These are phyloP conservation scores for Xylaria sp. DNA, from an alignment of 2,329 filamentous ascomycete genomes.

Conservation along the genomic window DNA sequence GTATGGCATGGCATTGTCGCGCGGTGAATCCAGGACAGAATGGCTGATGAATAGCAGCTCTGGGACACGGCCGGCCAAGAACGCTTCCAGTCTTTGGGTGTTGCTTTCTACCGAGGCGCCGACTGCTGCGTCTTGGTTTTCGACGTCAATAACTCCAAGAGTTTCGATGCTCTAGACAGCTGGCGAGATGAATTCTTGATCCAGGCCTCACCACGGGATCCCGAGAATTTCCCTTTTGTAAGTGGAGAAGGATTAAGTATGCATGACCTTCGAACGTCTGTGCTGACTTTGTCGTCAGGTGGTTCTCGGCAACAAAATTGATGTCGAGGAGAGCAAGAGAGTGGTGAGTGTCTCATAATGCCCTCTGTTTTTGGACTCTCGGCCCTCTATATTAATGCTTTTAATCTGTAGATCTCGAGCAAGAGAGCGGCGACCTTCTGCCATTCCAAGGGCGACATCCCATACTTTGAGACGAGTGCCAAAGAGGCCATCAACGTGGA, in stretches of 20 bases:
- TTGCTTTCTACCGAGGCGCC: conserved; percentile 95
- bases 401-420: conserved; percentile 72
- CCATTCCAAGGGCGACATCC: conserved; percentile 95
- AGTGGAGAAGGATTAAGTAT: conserved; percentile 43
- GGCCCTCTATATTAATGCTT: conserved; percentile 31
- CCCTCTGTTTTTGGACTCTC: background rate
- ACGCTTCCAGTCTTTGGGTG: conserved; percentile 94
- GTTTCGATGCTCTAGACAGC: conserved; percentile 96
- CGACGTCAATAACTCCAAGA: conserved; percentile 99
- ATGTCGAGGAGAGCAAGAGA: conserved; percentile 96
- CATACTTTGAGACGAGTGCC: conserved; percentile 98
- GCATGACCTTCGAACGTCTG: background rate
- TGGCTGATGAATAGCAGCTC: conserved; percentile 61
- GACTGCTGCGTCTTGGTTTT: conserved; percentile 98
- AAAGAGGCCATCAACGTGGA: conserved; percentile 99
- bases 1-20: conserved; percentile 50
- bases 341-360: conserved; percentile 65
- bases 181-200: conserved; percentile 99
- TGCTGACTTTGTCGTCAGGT: conserved; percentile 58
- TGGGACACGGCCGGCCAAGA: conserved; percentile 99
- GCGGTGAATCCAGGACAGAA: conserved; percentile 21
- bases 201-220: conserved; percentile 93
- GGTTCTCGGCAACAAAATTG: conserved; percentile 98
- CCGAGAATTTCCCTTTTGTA: conserved; percentile 97
- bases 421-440: conserved; percentile 98